Base-by-base conservation (phyloP, 176 grass and related monocot genomes). In the Lolium rigidum region DNA sequence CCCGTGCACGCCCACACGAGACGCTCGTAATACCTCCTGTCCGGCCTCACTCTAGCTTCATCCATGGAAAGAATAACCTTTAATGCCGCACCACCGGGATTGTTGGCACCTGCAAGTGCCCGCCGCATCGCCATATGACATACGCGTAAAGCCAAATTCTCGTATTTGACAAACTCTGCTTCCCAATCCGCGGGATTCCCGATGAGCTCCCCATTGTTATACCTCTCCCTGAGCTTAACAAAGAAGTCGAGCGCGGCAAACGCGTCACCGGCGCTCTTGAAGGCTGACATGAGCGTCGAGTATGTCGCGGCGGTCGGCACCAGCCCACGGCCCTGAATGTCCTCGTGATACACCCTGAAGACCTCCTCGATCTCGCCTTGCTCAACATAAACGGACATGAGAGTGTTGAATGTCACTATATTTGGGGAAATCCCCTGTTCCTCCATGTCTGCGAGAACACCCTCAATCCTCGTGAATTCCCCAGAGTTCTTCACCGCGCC, bases 1-100 rank as follows among this genome's bases (percentile, higher is more conserved):
- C 84, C 66, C 3, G 88, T 94, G 81, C 96, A 98, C 17, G 88
- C 96, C 96, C 96, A 98, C 1, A 91, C 88, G 26, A 95, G 88
- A 26, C 92, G 84, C 84, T 94, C 91, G 4, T 90, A 92, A 43
- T 91, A 85, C 10, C 60, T 47, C 68, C 22, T 70, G 55, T 77
- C 82, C 10, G 84, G 82, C 62, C 74, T 86, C 5, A 94, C 52
- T 24, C 16, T 26, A 31, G 88, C 84, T 16, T 91, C 81, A 72
- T 98, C 97, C 88, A 98, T 91, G 58, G 55, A 83, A 28, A 75
- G 76, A 13, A 95, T 84, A 70, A 98, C 86, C 70, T 90, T 92
- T 26, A 98, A 77, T 14, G 91, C 88, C 50, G 94, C 78, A 15
- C 81, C 22, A 0, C 87, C 61, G 18, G 86, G 77, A 85, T 91